Conservation (phyloP, 2,329 filamentous ascomycete species). For the Gliomastix tumulicola region DNA sequence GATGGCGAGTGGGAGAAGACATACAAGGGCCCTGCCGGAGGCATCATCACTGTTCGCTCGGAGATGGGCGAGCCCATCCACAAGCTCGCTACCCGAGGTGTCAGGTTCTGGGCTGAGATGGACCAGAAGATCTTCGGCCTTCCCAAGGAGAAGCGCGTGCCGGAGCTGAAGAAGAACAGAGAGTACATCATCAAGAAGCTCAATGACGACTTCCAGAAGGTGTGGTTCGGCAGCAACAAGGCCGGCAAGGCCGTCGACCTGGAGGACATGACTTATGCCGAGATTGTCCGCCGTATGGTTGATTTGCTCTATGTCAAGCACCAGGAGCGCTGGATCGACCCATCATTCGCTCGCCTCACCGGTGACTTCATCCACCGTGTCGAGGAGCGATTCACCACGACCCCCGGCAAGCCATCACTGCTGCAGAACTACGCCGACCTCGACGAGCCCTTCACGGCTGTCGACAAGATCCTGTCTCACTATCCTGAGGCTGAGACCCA, state of each 20-base stretch:
- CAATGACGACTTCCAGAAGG: constrained; percentile 94
- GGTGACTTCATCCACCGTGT: constrained; percentile 95
- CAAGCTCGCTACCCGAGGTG: constrained; percentile 94
- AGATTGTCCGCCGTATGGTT: constrained; percentile 80
- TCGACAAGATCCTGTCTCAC: constrained; percentile 71
- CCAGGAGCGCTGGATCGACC: constrained; percentile 85
- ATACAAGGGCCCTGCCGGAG: constrained; percentile 84
- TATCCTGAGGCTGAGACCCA: constrained; percentile 86
- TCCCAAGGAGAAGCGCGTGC: constrained; percentile 87
- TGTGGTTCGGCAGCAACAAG: constrained; percentile 88
- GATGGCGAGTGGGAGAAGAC: constrained; percentile 87
- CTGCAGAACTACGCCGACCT: constrained; percentile 90
- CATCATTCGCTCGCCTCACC: constrained; percentile 73
- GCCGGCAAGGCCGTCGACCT: constrained; percentile 76
- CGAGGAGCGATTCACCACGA: constrained; percentile 88
- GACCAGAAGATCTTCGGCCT: constrained; percentile 96
- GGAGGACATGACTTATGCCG: constrained; percentile 92
- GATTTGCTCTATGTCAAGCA: constrained; percentile 90
- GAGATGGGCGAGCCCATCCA: constrained; percentile 99
- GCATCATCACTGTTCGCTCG: constrained; percentile 91
- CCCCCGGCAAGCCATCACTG: constrained; percentile 64
- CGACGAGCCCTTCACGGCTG: constrained; percentile 68
- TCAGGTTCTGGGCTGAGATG: constrained; percentile 97
- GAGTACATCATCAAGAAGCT: constrained; percentile 92
- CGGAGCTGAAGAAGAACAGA: constrained; percentile 81